phyloP scores from a whole-genome alignment of 805 yeast genomes.

The Zygosaccharomyces rouxii region DNA sequence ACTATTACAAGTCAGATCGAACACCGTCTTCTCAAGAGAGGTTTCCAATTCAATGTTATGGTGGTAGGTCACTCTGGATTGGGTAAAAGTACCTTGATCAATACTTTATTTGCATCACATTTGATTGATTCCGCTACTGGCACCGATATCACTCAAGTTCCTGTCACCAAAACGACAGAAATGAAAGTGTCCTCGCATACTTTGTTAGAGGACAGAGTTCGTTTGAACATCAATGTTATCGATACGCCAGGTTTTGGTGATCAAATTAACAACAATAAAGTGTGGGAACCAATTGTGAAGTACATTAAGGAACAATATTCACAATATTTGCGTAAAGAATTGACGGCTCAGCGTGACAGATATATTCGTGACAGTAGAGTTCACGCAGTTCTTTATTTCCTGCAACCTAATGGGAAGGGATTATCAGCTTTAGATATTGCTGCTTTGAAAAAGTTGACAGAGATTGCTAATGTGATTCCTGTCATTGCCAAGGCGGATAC shows the following conservation, averaged over 20 bases:
- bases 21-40: constrained; percentile 82
- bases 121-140: constrained; percentile 66
- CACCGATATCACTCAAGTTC: constrained; percentile 60
- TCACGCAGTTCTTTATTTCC: constrained; percentile 86
- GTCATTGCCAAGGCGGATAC: constrained; percentile 92
- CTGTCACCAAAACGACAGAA: constrained; percentile 82
- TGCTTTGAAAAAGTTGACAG: constrained; percentile 77
- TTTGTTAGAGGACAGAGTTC: constrained; percentile 81
- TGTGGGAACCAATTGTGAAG: constrained; percentile 95
- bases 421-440: constrained; percentile 77
- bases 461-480: constrained; percentile 91
- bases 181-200: constrained; percentile 66
- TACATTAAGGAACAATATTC: constrained; percentile 95
- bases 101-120: constrained; percentile 83
- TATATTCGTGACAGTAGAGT: constrained; percentile 82
- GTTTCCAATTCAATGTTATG: constrained; percentile 92
- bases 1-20: constrained; percentile 95
- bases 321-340: constrained; percentile 83
- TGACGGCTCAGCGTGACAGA: constrained; percentile 89
- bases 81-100: constrained; percentile 89
- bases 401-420: constrained; percentile 86
- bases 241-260: constrained; percentile 99
- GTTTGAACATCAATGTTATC: constrained; percentile 77
- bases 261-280: constrained; percentile 88
- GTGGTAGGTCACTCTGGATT: constrained; percentile 91